These are phyloP conservation scores for Collybia sordida DNA, from an alignment of 768 basidiomycete genomes.

Conservation along the genomic window DNA sequence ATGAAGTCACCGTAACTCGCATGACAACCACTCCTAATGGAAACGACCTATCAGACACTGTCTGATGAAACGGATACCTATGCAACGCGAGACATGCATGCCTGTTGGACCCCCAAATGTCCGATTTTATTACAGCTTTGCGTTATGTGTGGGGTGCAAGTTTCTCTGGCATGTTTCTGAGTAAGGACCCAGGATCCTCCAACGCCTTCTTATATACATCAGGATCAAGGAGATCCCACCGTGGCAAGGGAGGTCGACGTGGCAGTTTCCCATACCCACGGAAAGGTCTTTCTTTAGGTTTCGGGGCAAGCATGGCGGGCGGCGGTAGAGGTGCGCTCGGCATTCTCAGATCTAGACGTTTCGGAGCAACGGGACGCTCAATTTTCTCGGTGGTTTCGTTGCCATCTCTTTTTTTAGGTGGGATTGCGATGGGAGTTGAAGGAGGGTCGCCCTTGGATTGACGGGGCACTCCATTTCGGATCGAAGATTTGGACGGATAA, in stretches of 20 bases:
- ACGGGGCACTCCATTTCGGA: too few species aligned
- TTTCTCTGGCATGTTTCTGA: conserved; percentile 3
- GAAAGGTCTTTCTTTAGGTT: conserved; percentile 18
- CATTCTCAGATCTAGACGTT: too few species aligned
- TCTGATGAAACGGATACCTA: too few species aligned
- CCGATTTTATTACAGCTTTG: background rate
- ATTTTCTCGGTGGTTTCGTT: too few species aligned
- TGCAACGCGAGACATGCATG: background rate
- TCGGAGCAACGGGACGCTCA: background rate
- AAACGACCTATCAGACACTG: background rate
- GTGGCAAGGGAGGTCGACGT: conserved; percentile 22
- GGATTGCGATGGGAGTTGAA: too few species aligned
- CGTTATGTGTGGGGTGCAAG: background rate
- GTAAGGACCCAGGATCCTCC: background rate
- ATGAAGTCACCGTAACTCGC: background rate
- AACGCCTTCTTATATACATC: background rate
- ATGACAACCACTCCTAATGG: background rate
- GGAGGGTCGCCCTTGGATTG: too few species aligned
- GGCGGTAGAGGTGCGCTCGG: conserved; percentile 6
- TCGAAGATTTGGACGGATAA: too few species aligned
- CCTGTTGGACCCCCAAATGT: background rate
- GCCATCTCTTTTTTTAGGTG: too few species aligned
- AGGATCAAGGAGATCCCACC: conserved; percentile 19
- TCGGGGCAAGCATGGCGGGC: conserved; percentile 12
- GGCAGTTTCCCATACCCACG: conserved; percentile 22